Evolutionary conservation across 257 asterid species (phyloP), one percentile per base, ranked within the genome.

Genomic region (Leptodermis oblonga): DNA sequence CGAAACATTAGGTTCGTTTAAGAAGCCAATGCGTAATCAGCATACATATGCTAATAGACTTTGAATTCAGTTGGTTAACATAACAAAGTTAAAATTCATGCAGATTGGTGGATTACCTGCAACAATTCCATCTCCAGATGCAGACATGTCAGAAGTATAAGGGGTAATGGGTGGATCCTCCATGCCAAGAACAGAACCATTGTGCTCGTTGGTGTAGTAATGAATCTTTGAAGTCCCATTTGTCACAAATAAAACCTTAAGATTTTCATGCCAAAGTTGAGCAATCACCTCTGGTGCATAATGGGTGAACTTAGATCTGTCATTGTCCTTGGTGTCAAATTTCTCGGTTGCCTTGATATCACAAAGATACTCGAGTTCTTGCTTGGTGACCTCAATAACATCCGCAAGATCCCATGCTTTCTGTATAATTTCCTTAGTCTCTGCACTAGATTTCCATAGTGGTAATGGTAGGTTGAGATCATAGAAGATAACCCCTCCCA

Each of bases 141-240:
- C 95, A 68, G 99, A 88, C 96, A 90, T 90, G 67, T 93, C 96
- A 10, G 91, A 80, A 55, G 96, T 93, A 73, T 80, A 93, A 62
- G 99, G 97, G 68, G 96, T 88, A 37, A 90, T 58, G 7, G 97
- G 96, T 33, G 90, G 85, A 74, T 91, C 99, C 83, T 93, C 99
- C 95, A 88, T 81, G 37, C 99, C 99, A 28, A 85, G 84, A 49
- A 88, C 84, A 72, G 86, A 63, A 26, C 97, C 97, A 67, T 90
- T 66, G 70, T 78, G 82, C 65, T 90, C 96, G 82, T 85, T 88
- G 31, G 99, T 88, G 78, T 90, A 93, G 82, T 88, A 93, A 81
- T 93, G 99, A 77, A 93, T 78, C 88, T 90, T 87, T 18, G 99
- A 88, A 79, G 96, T 93, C 74, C 99, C 99, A 67, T 93, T 90